Percentiles rank a stretch among this genome's conserved stretches.
These are phyloP conservation scores for Wickerhamomyces strasburgensis DNA, from an alignment of 805 yeast genomes.

Conservation along the genomic window DNA sequence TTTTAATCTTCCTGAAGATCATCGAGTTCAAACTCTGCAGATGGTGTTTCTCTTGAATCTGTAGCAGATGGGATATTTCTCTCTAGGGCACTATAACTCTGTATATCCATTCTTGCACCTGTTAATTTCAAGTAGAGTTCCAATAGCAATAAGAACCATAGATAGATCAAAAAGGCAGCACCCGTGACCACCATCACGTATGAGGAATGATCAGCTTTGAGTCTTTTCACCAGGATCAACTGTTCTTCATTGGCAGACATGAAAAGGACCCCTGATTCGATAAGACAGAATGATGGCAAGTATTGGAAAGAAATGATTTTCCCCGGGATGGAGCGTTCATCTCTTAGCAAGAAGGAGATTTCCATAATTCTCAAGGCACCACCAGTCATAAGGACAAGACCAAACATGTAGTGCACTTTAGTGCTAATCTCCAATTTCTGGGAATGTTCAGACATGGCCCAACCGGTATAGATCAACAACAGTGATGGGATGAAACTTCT, in stretches of 20 bases:
- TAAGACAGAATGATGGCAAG: conserved; percentile 75
- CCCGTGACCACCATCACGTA: conserved; percentile 68
- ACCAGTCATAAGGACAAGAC: conserved; percentile 71
- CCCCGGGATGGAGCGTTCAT: conserved; percentile 41
- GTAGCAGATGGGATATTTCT: conserved; percentile 3
- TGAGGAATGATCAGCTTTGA: conserved; percentile 82
- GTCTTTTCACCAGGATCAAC: conserved; percentile 57
- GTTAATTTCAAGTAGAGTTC: conserved; percentile 50
- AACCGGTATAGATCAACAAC: conserved; percentile 83
- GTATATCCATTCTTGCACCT: conserved; percentile 6
- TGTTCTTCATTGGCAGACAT: conserved; percentile 96
- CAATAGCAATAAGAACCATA: conserved; percentile 60
- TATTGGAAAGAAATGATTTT: conserved; percentile 71
- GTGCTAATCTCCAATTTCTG: conserved; percentile 77
- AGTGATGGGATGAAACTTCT: conserved; percentile 78
- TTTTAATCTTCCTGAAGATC: conserved; percentile 8
- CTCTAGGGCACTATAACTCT: conserved; percentile 13
- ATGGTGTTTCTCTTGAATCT: conserved; percentile 5
- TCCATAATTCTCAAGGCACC: conserved; percentile 76
- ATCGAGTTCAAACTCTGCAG: conserved; percentile 22
- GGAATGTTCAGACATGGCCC: conserved; percentile 88
- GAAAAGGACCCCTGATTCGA: conserved; percentile 74
- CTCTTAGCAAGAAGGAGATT: conserved; percentile 70
- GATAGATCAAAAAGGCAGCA: conserved; percentile 65
- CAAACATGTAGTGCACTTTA: conserved; percentile 84